Evolutionary conservation across 2,329 filamentous ascomycete species (phyloP).

Genomic region (Talaromyces sp.): DNA sequence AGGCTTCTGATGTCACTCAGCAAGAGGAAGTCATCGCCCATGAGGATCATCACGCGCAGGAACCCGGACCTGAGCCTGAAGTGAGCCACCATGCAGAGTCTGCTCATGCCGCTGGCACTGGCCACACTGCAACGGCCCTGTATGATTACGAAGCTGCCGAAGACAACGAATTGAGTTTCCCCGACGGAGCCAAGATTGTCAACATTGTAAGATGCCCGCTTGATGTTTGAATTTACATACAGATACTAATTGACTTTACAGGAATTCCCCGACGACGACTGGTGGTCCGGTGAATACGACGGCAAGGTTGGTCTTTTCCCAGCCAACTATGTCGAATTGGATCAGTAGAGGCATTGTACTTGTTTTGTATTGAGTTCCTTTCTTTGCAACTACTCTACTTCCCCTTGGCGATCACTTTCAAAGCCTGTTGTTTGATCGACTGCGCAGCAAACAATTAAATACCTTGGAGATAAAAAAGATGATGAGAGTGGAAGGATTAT

Average conservation of each 20-base stretch:
- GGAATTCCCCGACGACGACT: slow-evolving; percentile 98
- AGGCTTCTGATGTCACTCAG: slow-evolving; percentile 38
- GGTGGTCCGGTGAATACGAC: slow-evolving; percentile 90
- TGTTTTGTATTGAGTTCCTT: background rate
- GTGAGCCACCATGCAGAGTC: slow-evolving; percentile 19
- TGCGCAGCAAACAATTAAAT: background rate
- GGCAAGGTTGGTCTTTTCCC: slow-evolving; percentile 80
- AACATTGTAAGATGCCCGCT: slow-evolving; percentile 61
- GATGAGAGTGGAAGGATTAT: background rate
- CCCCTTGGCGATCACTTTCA: background rate
- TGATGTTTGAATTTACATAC: background rate
- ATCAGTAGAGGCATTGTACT: slow-evolving; percentile 33
- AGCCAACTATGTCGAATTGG: slow-evolving; percentile 50
- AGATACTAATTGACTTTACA: slow-evolving; percentile 30
- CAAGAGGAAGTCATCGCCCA: slow-evolving; percentile 23
- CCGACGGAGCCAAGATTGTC: slow-evolving; percentile 79
- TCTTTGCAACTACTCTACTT: background rate
- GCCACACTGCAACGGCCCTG: slow-evolving; percentile 74
- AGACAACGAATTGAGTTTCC: slow-evolving; percentile 84
- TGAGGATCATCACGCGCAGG: background rate
- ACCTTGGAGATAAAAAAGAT: background rate
- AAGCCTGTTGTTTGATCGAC: background rate
- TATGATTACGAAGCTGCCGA: slow-evolving; percentile 98
- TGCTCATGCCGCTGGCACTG: slow-evolving; percentile 34
- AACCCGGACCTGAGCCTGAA: slow-evolving; percentile 31